Conservation (phyloP, 495 filamentous ascomycete genomes). For the Penicillium maclennaniae region DNA sequence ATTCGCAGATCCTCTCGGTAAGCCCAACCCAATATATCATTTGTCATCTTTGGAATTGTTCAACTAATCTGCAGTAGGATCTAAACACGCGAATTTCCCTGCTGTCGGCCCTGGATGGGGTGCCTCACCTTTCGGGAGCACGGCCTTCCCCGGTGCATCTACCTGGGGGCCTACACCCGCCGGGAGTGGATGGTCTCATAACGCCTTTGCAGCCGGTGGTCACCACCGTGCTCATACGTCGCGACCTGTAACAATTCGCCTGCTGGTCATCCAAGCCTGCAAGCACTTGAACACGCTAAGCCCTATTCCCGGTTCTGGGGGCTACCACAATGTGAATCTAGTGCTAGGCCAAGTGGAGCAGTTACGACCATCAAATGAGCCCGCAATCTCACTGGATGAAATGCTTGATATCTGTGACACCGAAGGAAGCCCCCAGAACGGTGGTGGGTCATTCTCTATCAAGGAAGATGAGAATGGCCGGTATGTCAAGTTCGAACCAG, state of each 20-base stretch:
- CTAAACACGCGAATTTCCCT: conserved; percentile 32
- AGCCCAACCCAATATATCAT: background rate
- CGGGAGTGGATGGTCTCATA: conserved; percentile 50
- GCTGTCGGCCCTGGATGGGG: conserved; percentile 32
- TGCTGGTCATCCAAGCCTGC: conserved; percentile 58
- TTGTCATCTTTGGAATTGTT: background rate
- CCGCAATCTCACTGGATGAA: conserved; percentile 61
- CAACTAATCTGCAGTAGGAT: conserved; percentile 22
- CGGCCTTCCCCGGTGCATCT: conserved; percentile 37
- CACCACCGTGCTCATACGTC: conserved; percentile 45
- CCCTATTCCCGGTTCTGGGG: conserved; percentile 31
- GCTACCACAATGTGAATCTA: conserved; percentile 63
- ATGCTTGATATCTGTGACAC: conserved; percentile 90
- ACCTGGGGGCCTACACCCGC: conserved; percentile 40
- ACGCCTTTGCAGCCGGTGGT: conserved; percentile 46
- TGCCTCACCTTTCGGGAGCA: conserved; percentile 37
- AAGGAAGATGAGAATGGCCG: conserved; percentile 47
- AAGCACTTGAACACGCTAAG: conserved; percentile 47
- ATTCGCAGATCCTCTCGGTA: conserved; percentile 49
- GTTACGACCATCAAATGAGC: conserved; percentile 52
- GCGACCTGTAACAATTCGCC: conserved; percentile 54
- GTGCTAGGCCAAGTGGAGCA: conserved; percentile 65
- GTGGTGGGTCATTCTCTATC: conserved; percentile 77
- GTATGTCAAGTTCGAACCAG: conserved; percentile 62
- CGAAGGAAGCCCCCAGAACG: conserved; percentile 80